Conservation (phyloP, 2,329 filamentous ascomycete genomes). For the Trichoderma gracile region DNA sequence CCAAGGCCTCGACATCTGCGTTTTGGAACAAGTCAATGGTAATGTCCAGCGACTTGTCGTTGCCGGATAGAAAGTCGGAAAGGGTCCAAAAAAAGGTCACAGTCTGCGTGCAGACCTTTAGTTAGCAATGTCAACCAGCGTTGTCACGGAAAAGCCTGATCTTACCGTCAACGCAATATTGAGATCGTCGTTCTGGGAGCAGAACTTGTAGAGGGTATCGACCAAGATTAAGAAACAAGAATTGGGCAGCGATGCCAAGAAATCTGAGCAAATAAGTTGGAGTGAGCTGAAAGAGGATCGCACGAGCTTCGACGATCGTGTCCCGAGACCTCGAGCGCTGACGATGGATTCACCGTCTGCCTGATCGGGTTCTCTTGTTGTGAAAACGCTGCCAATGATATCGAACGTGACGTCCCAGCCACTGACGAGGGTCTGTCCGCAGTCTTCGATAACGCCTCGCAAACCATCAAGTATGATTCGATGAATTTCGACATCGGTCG, state of each 20-base stretch:
- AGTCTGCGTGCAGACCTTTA: slow-evolving; percentile 54
- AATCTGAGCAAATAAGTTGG: slow-evolving; percentile 93
- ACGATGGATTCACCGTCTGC: slow-evolving; percentile 38
- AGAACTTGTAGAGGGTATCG: slow-evolving; percentile 86
- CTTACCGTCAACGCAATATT: slow-evolving; percentile 90
- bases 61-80: slow-evolving; percentile 77
- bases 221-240: slow-evolving; percentile 76
- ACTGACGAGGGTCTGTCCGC: slow-evolving; percentile 76
- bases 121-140: background rate
- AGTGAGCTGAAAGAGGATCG: slow-evolving; percentile 85
- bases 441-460: slow-evolving; percentile 81
- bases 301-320: slow-evolving; percentile 72
- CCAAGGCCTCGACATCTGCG: slow-evolving; percentile 53
- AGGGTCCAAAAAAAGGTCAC: slow-evolving; percentile 96
- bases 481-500: slow-evolving; percentile 76
- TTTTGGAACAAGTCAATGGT: slow-evolving; percentile 57
- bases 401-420: slow-evolving; percentile 87
- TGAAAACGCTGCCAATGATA: slow-evolving; percentile 80
- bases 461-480: slow-evolving; percentile 76
- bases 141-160: background rate
- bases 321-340: slow-evolving; percentile 45
- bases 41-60: slow-evolving; percentile 59
- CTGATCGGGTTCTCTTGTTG: slow-evolving; percentile 43
- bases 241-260: slow-evolving; percentile 71
- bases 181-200: slow-evolving; percentile 83